Base-by-base conservation (phyloP, 106 monocot species). In the Platanthera guangdongensis region DNA sequence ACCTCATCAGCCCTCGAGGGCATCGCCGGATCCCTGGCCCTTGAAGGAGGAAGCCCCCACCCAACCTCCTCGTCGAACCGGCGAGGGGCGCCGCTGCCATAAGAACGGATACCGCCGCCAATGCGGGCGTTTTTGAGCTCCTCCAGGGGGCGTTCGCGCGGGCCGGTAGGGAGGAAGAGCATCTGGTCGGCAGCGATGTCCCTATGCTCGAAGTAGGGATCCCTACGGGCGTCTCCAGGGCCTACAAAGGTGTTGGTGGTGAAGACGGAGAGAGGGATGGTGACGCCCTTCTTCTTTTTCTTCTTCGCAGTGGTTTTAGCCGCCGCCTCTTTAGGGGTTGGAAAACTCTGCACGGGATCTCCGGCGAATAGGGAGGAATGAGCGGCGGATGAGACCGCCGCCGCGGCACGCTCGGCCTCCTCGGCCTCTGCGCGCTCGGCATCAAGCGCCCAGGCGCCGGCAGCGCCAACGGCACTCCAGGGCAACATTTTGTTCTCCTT, bases 391-490 rank as follows among this genome's bases (percentile, higher is more conserved):
- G 70, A 60, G n/a, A 47, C 51, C 15, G 22, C 50, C 18, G 73
- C 15, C 30, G 67, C 83, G 3, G 57, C 75, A 45, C 18, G 81
- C 57, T 78, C 87, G 45, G 53, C 78, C 53, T 85, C 85, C 73
- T 87, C 88, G 6, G 78, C 86, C 73, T 87, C 84, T 3, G 77
- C 89, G 46, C 60, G 79, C 80, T 91, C 88, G 59, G 86, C 81
- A 16, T 92, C 92, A 76, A 85, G 83, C 8, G 92, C 92, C 92
- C 92, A 93, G 13, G 87, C 82, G 53, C 86, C 87, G 68, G 81
- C 78, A 13, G 87, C 82, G 53, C 86, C 87, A 59, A 60, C 18
- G 65, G 80, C 78, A n/a, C 93, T 87, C 93, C 90, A 93, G 46
- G 88, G 54, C 39, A 80, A 82, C 87, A 87, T 82, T 51, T 50